These are phyloP conservation scores for Blastocystis sp. DNA, from an alignment of 352 stramenopile genomes.

Conservation along the genomic window DNA sequence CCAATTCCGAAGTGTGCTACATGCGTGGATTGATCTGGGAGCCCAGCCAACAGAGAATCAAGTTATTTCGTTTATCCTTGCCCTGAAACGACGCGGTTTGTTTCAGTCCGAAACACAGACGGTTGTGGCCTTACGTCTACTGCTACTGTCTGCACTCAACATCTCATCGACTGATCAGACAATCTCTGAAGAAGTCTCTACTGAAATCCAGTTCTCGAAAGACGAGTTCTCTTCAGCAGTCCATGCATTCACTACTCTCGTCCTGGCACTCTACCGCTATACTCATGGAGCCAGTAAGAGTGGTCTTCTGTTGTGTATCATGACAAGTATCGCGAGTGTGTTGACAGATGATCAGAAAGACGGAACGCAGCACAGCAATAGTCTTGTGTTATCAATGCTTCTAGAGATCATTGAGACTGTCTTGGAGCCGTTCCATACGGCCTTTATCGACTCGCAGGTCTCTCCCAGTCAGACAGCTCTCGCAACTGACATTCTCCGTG, in stretches of 20 bases:
- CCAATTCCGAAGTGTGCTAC: background rate
- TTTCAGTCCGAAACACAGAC: slow-evolving; percentile 24
- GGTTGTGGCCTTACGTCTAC: background rate
- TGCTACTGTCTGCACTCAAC: background rate
- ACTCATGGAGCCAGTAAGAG: background rate
- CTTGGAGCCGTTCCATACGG: background rate
- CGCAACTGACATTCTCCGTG: background rate
- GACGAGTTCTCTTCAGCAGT: background rate
- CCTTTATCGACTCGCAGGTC: background rate
- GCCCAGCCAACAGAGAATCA: background rate
- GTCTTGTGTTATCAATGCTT: background rate
- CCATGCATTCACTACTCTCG: background rate
- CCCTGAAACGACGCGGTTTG: background rate
- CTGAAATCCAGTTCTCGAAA: background rate
- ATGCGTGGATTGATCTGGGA: background rate
- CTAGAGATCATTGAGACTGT: background rate
- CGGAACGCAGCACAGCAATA: background rate
- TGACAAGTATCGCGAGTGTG: background rate
- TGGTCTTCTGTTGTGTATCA: background rate
- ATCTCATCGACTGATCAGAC: background rate
- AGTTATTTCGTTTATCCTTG: background rate
- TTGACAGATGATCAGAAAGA: slow-evolving; percentile 31
- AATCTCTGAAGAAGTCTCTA: background rate
- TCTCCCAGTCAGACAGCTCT: background rate
- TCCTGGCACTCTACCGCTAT: background rate